Base-by-base conservation (phyloP, 495 filamentous ascomycete genomes). In the Aspergillus sclerotioniger region DNA sequence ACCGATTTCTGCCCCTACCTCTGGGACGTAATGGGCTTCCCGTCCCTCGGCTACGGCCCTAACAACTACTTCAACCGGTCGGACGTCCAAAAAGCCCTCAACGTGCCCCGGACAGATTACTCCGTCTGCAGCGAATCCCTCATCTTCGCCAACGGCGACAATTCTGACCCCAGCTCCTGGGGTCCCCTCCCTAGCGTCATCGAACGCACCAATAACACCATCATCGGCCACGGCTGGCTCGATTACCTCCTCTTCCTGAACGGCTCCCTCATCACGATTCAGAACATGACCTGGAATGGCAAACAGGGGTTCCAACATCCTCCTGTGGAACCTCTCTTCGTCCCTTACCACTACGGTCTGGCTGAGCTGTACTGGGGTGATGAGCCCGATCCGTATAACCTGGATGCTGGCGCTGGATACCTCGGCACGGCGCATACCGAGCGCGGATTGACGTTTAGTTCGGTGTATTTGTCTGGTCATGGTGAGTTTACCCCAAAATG, bases 251-350 rank as follows among this genome's bases (percentile, higher is more conserved):
- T 90, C 5, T 74, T 90, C 21, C 58, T 76, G 47, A 88, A 91
- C 61, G 88, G 89, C 10, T 84, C 86, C 0, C 76, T 94, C 0
- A 72, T 88, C 13, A 83, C 81, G 17, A 87, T 93, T 39, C 89
- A 94, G 63, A 92, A 92, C 67, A 90, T 93, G 89, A 92, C 89
- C 0, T 93, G 87, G 87, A 82, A 83, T 54, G 90, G 90, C 6
- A 66, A 67, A 12, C 82, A 86, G 54, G 90, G 90, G 0, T 92
- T 93, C 74, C 78, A 82, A 43, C 62, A 59, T 12, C 68, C 74
- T 1, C 88, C 88, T 0, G 62, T 65, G 2, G 81, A 82, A 33
- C 79, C 81, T 0, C 81, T 91, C 47, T 87, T 84, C 53, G 85
- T 90, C 0, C 89, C 89, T 0, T 84, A 84, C 52, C 84, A 84